Evolutionary conservation across 306 rosid genomes (phyloP), one percentile per base, ranked within the genome.

Genomic region (Malus sylvestris): DNA sequence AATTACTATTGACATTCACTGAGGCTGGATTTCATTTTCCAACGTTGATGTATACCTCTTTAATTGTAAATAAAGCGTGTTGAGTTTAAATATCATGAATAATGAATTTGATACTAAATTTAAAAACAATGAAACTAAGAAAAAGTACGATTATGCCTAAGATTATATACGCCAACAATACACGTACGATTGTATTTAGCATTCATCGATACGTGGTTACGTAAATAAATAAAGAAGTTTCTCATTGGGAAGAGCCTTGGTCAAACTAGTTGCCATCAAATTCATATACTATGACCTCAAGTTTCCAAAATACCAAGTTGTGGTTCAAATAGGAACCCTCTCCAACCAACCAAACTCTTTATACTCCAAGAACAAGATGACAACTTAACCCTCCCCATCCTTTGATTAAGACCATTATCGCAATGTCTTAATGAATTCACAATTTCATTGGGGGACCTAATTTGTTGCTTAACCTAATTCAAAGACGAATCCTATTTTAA

Each of bases 231-330:
- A 23, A 44, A 5, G 58, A 60, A 73, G 3, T 58, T 35, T 4
- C 10, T 6, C 75, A 4, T 35, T 71, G n/a, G 12, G 40, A 15
- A 35, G 32, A 44, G 35, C 22, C 3, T 23, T 62, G 25, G 78
- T 62, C 70, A 62, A 74, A 61, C 3, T 29, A 74, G 23, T 11
- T 35, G 61, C 78, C 51, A 62, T 74, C 78, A 27, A 27, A 35
- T 19, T 35, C 49, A 74, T 44, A 35, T 6, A 6, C 14, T 6
- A 42, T 27, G 61, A 30, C 46, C 78, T 19, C n/a, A 73, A 44
- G 15, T 62, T 45, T 20, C 46, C 62, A 63, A 62, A 27, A 51
- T 19, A 45, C 62, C 10, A 62, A 44, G 49, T 45, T 45, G 78
- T 30, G 78, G 78, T 45, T 63, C 22, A 29, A 29, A 62, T 9